A percentile compares a stretch with the other conserved stretches of the same genome.
Evolutionary conservation across 495 filamentous ascomycete genomes (phyloP).

Genomic region (Penicillium roqueforti): DNA sequence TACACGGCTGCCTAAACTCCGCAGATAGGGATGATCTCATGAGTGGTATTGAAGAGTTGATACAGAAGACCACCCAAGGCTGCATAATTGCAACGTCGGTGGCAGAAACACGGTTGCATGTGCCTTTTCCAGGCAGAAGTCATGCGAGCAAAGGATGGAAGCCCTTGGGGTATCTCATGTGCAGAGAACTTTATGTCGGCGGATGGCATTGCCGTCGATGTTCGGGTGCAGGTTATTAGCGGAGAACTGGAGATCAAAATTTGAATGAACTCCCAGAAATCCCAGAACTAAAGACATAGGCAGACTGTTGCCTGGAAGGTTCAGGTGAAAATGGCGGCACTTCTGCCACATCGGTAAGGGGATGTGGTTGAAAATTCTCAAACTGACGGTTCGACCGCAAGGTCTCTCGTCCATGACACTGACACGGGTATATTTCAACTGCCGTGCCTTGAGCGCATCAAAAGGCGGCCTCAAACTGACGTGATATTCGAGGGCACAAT

Average conservation of each 20-base stretch:
- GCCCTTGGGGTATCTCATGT: neutral
- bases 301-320: neutral
- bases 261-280: neutral
- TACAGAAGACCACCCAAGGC: neutral
- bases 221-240: neutral
- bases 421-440: neutral
- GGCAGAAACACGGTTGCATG: neutral
- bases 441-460: neutral
- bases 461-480: neutral
- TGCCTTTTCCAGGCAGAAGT: neutral
- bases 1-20: neutral
- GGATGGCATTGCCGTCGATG: neutral
- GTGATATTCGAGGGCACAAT: neutral
- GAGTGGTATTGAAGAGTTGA: slow-evolving; percentile 2
- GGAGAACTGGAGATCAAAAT: neutral
- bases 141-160: neutral
- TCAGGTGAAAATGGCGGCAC: neutral
- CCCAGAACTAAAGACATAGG: neutral
- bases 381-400: neutral
- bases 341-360: neutral
- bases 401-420: neutral
- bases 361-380: neutral
- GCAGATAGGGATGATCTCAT: neutral
- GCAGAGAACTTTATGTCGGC: neutral
- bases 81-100: neutral